phyloP scores from a whole-genome alignment of 306 rosid species.

The Cucurbita pepo region DNA sequence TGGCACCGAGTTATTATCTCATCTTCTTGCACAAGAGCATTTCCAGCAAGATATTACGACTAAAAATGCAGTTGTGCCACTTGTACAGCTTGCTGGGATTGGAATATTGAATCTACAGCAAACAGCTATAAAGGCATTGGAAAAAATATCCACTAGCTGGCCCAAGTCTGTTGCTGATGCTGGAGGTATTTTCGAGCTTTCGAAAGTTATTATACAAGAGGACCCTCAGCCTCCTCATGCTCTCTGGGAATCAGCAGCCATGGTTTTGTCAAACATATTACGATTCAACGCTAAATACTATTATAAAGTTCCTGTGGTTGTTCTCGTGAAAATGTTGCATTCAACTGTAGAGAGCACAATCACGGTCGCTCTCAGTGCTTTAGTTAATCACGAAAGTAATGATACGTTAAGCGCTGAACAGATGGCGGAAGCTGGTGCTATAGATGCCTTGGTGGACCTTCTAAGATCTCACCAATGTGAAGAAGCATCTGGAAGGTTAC shows the following conservation, averaged over 20 bases:
- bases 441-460: slow-evolving; percentile 72
- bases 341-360: slow-evolving; percentile 70
- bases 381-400: slow-evolving; percentile 59
- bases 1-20: slow-evolving; percentile 85
- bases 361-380: slow-evolving; percentile 57
- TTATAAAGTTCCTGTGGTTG: slow-evolving; percentile 83
- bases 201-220: slow-evolving; percentile 89
- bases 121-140: slow-evolving; percentile 85
- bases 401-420: slow-evolving; percentile 73
- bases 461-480: slow-evolving; percentile 92
- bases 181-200: slow-evolving; percentile 88
- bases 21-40: slow-evolving; percentile 93
- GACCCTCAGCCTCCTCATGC: slow-evolving; percentile 90
- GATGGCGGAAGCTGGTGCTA: slow-evolving; percentile 81
- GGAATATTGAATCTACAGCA: slow-evolving; percentile 90
- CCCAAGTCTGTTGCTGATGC: slow-evolving; percentile 98
- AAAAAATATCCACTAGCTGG: slow-evolving; percentile 75
- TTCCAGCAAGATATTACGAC: slow-evolving; percentile 96
- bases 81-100: slow-evolving; percentile 94
- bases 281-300: slow-evolving; percentile 61
- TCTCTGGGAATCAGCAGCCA: slow-evolving; percentile 91
- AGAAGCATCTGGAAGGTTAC: slow-evolving; percentile 75
- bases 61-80: slow-evolving; percentile 85
- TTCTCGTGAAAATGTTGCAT: slow-evolving; percentile 85
- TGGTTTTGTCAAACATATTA: slow-evolving; percentile 80